These are phyloP conservation scores for Trichoderma virens DNA, from an alignment of 495 filamentous ascomycete species.

Conservation along the genomic window DNA sequence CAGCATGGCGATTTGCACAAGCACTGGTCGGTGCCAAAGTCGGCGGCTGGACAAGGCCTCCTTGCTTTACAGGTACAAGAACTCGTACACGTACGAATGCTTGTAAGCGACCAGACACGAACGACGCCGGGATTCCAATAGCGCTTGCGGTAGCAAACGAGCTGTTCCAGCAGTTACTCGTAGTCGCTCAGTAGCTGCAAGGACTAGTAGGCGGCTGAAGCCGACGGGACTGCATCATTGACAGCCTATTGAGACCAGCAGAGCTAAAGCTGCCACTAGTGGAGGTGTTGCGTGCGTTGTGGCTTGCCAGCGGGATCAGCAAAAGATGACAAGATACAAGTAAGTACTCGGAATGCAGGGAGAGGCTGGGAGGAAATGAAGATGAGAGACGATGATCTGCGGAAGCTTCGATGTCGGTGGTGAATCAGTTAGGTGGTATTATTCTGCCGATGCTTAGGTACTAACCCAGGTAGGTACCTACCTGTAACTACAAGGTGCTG, in stretches of 20 bases:
- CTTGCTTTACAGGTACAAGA: too few species aligned
- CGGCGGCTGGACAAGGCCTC: neutral
- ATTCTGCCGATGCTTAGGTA: too few species aligned
- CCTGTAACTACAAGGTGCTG: too few species aligned
- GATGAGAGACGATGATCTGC: neutral
- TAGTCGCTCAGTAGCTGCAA: neutral
- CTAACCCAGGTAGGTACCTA: too few species aligned
- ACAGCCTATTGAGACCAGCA: neutral
- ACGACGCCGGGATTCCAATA: neutral
- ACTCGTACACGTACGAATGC: too few species aligned
- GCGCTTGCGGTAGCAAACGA: neutral
- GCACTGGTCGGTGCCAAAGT: neutral
- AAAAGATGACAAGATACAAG: neutral
- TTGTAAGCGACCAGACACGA: neutral
- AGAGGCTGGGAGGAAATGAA: neutral
- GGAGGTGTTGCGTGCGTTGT: neutral
- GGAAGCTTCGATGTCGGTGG: too few species aligned
- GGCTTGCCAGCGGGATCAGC: neutral
- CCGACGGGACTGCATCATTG: neutral
- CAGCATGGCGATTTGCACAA: neutral
- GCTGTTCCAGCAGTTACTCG: neutral
- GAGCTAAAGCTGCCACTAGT: neutral
- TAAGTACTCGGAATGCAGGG: neutral
- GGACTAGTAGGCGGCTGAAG: neutral
- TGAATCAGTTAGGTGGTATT: too few species aligned